Base-by-base conservation (phyloP, 768 basidiomycete species). In the Amanita pseudoporphyria region DNA sequence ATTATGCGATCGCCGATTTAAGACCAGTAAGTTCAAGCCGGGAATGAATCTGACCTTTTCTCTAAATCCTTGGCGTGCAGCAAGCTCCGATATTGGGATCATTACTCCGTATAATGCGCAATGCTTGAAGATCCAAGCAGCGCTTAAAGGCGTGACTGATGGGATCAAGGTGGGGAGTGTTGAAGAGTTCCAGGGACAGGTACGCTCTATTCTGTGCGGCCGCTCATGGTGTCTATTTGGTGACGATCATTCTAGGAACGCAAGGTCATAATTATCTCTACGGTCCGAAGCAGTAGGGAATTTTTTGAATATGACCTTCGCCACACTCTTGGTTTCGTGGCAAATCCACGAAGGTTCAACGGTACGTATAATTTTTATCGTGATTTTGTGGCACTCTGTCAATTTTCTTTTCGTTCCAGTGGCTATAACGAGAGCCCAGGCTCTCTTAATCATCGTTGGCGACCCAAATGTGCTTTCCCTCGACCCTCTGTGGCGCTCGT, bases 161-260 rank as follows among this genome's bases (percentile, higher is more conserved):
- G 64, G 58, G 5, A 66, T 82, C 47, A 82, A 82, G 55, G 75
- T 84, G 12, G 82, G 80, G 16, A 79, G 76, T 18, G 79, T 81
- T 1, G 82, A 83, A 55, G 79, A 81, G 51, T 81, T 81, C 62
- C 81, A 82, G 59, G 82, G 81, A 6, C 77, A 81, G 63, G 78
- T 74, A 61, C 63, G 64, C 55, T 58, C 62, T 10, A 56, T 58
- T 7, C 60, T 64, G 6, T 32, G 62, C 67, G 38, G 59, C 67
- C 62, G 19, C 52, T 63, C 66, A 22, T 67, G 33, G 62, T 66
- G 60, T 59, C 2, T 62, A 58, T 49, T n/a, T n/a, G n/a, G n/a
- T 60, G 58, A 16, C 62, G 60, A 24, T 3, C 28, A 18, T 10
- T 42, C 10, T 39, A 81, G 77, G 79, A 81, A 61, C 71, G 76